Evolutionary conservation across 768 basidiomycete genomes (phyloP), one percentile per base, ranked within the genome.

Genomic region (Stropharia rugosoannulata): DNA sequence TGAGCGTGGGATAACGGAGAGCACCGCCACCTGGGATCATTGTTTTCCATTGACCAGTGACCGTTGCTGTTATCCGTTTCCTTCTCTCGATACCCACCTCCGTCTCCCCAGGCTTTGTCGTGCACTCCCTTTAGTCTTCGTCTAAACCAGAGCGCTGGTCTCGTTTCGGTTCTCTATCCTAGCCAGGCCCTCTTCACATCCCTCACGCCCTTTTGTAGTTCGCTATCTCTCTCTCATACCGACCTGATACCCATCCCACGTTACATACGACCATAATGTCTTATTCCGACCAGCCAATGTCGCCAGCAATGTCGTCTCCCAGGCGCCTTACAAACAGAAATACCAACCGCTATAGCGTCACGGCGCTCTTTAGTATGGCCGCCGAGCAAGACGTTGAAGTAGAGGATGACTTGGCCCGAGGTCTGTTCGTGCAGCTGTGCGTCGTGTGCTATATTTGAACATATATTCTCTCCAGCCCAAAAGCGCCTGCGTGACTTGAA

Each of bases 321-420:
- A 84, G 90, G 63, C 82, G 92, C 29, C 80, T 91, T 67, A 92
- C 91, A 36, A 94, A 94, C 78, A 78, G 95, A 70, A 97, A 93
- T 70, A 95, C 93, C 62, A 96, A 97, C 75, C 88, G 95, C 56
- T 96, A 97, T 75, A 92, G 89, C 70, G 95, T 98, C 38, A 98
- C 92, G 48, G 93, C 93, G 25, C 79, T 98, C 62, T 98, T 96
- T 70, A 93, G 91, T 66, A 95, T 98, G 89, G 96, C 95, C 11
- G 96, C 96, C 36, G 96, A 98, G 74, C 95, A 98, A 78, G 96
- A 98, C 69, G 89, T 95, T 10, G 96, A 98, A 71, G 91, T 98
- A 43, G 95, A 97, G 69, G 96, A 98, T 71, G 96, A 98, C 70
- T 76, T 98, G 56, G 94, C 96, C 5, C 79, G 93, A 81, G 93